phyloP scores from a whole-genome alignment of 1,284 basidiomycete species.

The Naganishia albida region DNA sequence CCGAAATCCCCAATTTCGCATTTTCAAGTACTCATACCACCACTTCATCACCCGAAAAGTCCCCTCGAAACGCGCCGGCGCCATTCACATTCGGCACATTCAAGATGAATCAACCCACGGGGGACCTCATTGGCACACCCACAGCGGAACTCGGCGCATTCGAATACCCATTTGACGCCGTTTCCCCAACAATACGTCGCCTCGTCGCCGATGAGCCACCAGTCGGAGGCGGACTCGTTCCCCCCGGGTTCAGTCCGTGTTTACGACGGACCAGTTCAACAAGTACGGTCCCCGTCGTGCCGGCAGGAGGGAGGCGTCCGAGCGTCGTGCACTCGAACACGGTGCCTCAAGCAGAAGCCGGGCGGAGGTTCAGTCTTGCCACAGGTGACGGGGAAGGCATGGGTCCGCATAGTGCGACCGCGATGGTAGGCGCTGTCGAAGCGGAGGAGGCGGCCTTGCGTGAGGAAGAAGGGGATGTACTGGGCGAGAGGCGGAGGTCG shows the following conservation, averaged over 20 bases:
- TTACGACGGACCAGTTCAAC: conserved; percentile 12
- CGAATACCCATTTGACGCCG: conserved; percentile 26
- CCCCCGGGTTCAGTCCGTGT: conserved; percentile 8
- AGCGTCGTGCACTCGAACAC: conserved; percentile 26
- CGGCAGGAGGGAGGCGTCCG: conserved; percentile 17
- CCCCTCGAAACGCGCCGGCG: neutral
- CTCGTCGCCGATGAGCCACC: conserved; percentile 13
- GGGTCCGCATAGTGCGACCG: conserved; percentile 5
- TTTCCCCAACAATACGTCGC: conserved; percentile 14
- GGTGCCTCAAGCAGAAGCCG: conserved; percentile 12
- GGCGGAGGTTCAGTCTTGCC: conserved; percentile 9
- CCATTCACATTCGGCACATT: conserved; percentile 21
- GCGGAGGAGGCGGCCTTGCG: conserved; percentile 2
- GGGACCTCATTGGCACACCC: conserved; percentile 20
- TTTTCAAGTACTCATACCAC: neutral
- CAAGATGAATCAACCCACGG: conserved; percentile 1
- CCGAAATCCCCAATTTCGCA: neutral
- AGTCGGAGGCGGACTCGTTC: neutral
- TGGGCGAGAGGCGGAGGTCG: neutral
- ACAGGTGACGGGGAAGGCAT: conserved; percentile 3
- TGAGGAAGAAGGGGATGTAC: neutral
- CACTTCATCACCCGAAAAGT: neutral
- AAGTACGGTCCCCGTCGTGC: conserved; percentile 11
- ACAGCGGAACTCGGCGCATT: conserved; percentile 28
- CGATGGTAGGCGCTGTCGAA: conserved; percentile 3